Conservation (phyloP, 2,329 filamentous ascomycete genomes). For the Gyromitra esculenta region DNA sequence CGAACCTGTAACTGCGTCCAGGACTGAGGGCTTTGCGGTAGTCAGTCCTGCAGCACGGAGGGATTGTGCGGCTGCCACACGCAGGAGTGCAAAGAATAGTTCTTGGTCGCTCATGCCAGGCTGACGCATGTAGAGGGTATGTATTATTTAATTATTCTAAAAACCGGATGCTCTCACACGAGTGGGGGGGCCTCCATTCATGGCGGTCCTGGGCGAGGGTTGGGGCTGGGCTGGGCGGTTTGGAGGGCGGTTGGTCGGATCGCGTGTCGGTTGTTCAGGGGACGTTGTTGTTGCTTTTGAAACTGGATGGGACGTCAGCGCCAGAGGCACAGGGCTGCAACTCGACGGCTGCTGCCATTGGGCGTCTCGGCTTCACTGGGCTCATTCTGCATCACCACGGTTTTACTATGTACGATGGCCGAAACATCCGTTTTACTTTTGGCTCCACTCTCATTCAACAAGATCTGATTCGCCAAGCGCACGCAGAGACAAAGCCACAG, state of each 20-base stretch:
- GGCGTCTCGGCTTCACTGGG: no score
- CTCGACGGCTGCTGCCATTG: no score
- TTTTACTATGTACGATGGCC: neutral
- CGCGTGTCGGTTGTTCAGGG: conserved; percentile 7
- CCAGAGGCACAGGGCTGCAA: neutral
- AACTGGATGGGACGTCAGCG: neutral
- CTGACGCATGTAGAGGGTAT: conserved; percentile 25
- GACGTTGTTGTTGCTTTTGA: conserved; percentile 6
- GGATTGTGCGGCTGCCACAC: conserved; percentile 56
- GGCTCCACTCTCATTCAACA: neutral
- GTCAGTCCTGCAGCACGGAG: conserved; percentile 57
- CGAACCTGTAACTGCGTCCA: conserved; percentile 57
- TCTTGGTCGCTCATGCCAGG: conserved; percentile 56
- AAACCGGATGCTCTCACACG: conserved; percentile 39
- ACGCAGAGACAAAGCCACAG: conserved; percentile 1
- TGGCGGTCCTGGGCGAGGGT: conserved; percentile 22
- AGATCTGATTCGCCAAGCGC: neutral
- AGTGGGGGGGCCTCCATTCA: conserved; percentile 32
- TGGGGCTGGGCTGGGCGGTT: neutral
- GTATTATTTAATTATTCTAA: conserved; percentile 5
- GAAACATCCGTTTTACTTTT: neutral
- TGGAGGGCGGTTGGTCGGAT: neutral
- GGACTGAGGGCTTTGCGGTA: conserved; percentile 56
- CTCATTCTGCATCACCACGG: no score
- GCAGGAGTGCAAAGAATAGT: conserved; percentile 57